A percentile compares a stretch with the other conserved stretches of the same genome.
Conservation (phyloP, 1,139 yeast species). For the Blastobotrys persicus region DNA sequence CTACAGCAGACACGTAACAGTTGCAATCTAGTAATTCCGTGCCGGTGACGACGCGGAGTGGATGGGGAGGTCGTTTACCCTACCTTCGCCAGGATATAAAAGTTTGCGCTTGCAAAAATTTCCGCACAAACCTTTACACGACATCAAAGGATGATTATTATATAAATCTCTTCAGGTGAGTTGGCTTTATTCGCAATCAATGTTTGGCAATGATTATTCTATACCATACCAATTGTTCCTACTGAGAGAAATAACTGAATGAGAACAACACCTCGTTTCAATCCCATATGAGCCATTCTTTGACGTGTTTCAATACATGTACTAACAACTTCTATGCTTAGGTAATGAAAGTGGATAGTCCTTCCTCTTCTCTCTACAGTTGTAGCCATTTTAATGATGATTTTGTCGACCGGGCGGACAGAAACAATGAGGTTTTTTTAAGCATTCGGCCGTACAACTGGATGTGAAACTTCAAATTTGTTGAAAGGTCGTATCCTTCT, state of each 20-base stretch:
- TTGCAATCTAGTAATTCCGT: not conserved
- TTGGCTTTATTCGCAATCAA: not conserved
- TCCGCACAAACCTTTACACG: not conserved
- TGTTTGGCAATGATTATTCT: slow-evolving; percentile 27
- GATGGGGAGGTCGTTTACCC: not conserved
- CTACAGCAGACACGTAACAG: too few relatives aligned
- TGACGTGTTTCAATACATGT: not conserved
- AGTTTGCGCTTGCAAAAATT: not conserved
- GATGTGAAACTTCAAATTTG: slow-evolving; percentile 23
- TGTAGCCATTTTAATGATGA: slow-evolving; percentile 27
- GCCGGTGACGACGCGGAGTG: not conserved
- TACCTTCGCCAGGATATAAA: not conserved
- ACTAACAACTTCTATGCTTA: too few relatives aligned
- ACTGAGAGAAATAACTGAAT: slow-evolving; percentile 24
- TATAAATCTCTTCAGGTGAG: slow-evolving; percentile 13
- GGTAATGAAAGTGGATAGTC: not conserved
- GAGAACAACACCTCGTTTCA: slow-evolving; percentile 31
- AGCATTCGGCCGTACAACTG: slow-evolving; percentile 34
- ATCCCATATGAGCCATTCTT: slow-evolving; percentile 31
- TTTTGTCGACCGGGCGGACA: slow-evolving; percentile 39
- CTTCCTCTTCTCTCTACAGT: not conserved
- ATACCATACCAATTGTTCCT: slow-evolving; percentile 36
- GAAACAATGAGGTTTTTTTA: slow-evolving; percentile 22
- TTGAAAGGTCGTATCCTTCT: slow-evolving; percentile 31
- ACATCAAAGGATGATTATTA: not conserved